Base-by-base conservation (phyloP, 2,329 filamentous ascomycete genomes). In the Penicillium sp. region DNA sequence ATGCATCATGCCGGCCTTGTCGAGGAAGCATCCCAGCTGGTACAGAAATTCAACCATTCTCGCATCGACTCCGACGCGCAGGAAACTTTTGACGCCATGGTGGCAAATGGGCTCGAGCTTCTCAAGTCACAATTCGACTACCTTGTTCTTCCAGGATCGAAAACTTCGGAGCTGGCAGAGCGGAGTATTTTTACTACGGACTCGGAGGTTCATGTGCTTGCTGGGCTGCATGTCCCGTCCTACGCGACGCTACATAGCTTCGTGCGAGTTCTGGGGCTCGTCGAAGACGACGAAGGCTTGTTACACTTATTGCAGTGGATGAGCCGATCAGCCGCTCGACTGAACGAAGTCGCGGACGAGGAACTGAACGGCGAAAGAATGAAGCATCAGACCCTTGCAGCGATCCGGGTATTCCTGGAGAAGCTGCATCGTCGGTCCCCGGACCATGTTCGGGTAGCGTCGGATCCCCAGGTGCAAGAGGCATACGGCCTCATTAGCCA, bases 241-340 rank as follows among this genome's bases (percentile, higher is more conserved):
- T 72, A 72, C 46, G 68, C 71, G 31, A 59, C 63, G 11, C 63
- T 78, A 11, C 75, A 78, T 61, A 63, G 64, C 5, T 74, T 75
- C 51, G 66, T 76, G 40, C 66, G 74, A 38, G 69, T 70, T 27
- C 62, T 78, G 11, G 75, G 75, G 10, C 55, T 68, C 4, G 66
- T 68, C 5, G 65, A 66, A 49, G 75, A 78, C 48, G 66, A 69
- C 36, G 64, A 73, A 33, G 69, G 71, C 11, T 51, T 78, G 18
- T 47, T 76, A 30, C 64, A 65, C 43, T 61, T 77, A 20, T 58
- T 77, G 38, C 65, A 63, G 16, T 76, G 74, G 74, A 76, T 77
- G 70, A 68, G 63, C 27, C 59, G 59, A 39, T 68, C 65, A 51
- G 63, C 65, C 13, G 40, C 53, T 27, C 59, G 66, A 5, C 53